These are phyloP conservation scores for Halenospora varia DNA, from an alignment of 495 filamentous ascomycete genomes.

Conservation along the genomic window DNA sequence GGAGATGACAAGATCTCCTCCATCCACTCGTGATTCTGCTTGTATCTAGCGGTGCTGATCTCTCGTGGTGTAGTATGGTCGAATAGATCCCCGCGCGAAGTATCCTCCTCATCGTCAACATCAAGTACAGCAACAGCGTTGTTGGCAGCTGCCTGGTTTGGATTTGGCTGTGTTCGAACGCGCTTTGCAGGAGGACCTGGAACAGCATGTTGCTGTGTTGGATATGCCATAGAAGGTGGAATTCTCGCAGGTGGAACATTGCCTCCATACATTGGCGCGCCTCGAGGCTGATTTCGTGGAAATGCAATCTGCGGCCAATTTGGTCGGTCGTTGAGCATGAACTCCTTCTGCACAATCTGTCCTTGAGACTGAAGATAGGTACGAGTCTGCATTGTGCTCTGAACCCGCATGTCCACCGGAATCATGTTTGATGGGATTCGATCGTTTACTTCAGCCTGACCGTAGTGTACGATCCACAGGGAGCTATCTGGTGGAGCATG, in stretches of 20 bases:
- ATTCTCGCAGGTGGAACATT: constrained; percentile 32
- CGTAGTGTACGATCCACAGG: constrained; percentile 94
- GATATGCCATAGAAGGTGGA: constrained; percentile 48
- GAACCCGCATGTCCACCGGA: constrained; percentile 52
- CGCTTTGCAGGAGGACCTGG: constrained; percentile 45
- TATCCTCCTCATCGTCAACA: constrained; percentile 83
- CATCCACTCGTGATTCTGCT: constrained; percentile 98
- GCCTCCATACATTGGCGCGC: constrained; percentile 18
- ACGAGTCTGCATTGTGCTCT: constrained; percentile 58
- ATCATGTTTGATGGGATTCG: constrained; percentile 64
- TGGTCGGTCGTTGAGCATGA: constrained; percentile 81
- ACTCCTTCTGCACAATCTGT: constrained; percentile 83
- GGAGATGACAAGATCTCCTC: constrained; percentile 92
- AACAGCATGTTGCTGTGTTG: constrained; percentile 36
- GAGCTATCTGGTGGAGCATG: constrained; percentile 65
- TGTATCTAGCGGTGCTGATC: constrained; percentile 77
- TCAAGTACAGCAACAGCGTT: constrained; percentile 27
- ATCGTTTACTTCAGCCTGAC: constrained; percentile 63
- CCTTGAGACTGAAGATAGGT: constrained; percentile 70
- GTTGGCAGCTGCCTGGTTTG: constrained; percentile 24
- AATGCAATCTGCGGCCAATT: constrained; percentile 86
- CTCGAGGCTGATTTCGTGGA: constrained; percentile 46
- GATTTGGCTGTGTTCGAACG: constrained; percentile 24
- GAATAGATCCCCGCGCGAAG: constrained; percentile 77
- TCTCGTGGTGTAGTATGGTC: constrained; percentile 85